Percentiles rank a stretch among this genome's conserved stretches.
These are phyloP conservation scores for Olyra latifolia DNA, from an alignment of 176 grass and related monocot genomes.

Conservation along the genomic window DNA sequence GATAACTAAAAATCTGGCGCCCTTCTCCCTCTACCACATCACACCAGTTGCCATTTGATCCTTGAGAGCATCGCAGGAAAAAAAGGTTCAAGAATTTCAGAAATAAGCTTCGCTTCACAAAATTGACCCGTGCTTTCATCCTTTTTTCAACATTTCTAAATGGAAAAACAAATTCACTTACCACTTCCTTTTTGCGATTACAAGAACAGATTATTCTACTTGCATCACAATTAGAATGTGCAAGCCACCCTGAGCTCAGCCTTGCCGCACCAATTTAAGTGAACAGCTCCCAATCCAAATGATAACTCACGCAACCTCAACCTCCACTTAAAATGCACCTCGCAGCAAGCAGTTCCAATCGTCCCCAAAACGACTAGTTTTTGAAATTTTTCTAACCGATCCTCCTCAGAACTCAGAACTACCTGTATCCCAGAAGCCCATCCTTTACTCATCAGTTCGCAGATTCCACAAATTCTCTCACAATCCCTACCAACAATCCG, in stretches of 20 bases:
- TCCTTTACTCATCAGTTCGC: not conserved
- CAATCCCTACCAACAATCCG: not conserved
- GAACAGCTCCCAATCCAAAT: not conserved
- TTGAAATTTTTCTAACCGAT: not conserved
- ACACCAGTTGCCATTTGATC: not conserved
- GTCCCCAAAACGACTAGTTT: not conserved
- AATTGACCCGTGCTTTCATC: not conserved
- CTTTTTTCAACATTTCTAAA: not conserved
- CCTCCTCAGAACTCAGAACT: not conserved
- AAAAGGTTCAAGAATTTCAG: not conserved
- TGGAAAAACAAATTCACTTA: slow-evolving; percentile 7
- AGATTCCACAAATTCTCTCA: not conserved
- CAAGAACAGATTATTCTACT: not conserved
- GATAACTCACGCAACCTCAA: not conserved
- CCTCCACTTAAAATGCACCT: slow-evolving; percentile 3
- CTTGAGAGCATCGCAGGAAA: not conserved
- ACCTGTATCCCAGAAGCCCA: not conserved
- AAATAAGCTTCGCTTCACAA: not conserved
- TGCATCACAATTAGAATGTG: not conserved
- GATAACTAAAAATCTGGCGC: not conserved
- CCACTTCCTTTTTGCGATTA: not conserved
- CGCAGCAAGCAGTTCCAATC: not conserved
- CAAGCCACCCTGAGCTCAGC: not conserved
- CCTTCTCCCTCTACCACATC: not conserved
- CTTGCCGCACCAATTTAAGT: not conserved